Base-by-base conservation (phyloP, 495 filamentous ascomycete species). In the Talaromyces trachyspermus region DNA sequence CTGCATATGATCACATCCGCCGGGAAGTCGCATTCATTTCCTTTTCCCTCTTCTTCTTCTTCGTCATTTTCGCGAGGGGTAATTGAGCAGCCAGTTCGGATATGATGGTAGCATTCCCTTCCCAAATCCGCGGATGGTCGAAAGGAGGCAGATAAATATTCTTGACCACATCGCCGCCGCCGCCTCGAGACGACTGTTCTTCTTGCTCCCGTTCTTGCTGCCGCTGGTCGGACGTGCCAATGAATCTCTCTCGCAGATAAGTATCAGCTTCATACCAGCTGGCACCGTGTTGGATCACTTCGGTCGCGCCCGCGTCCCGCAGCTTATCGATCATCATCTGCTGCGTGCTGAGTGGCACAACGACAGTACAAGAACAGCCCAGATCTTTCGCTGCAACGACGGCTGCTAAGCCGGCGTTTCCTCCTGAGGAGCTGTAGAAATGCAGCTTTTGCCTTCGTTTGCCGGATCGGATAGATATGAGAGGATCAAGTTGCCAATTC, bases 401-500 rank as follows among this genome's bases (percentile, higher is more conserved):
- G 58, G 87, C 89, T n/a, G 91, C 91, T 0, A 97, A 78, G 2
- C 91, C 91, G 6, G 91, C 91, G 58, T 95, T 95, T 46, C 91
- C 91, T 40, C 84, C 91, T 9, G 79, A 85, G 49, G 83, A 86
- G 69, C 71, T 88, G 74, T 85, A 95, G 76, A 95, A 92, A 59
- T 90, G 86, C 1, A 79, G 58, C 5, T 61, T 35, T 56, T 58
- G 35, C 45, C 54, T n/a, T 54, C 30, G 43, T 58, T 58, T 38
- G 61, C 58, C 8, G 62, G 61, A 24, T 67, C 49, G 17, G 61
- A 54, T 38, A 80, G 63, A 27, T 70, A 57, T 29, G 59, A 62
- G 52, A 78, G 75, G 62, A 90, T 80, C 48, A 89, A 70, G 59
- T 88, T 78, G 46, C 89, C 90, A 36, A 95, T 78, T 30, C 86